Conservation (phyloP, 805 yeast genomes). For the Wickerhamomyces canadensis region DNA sequence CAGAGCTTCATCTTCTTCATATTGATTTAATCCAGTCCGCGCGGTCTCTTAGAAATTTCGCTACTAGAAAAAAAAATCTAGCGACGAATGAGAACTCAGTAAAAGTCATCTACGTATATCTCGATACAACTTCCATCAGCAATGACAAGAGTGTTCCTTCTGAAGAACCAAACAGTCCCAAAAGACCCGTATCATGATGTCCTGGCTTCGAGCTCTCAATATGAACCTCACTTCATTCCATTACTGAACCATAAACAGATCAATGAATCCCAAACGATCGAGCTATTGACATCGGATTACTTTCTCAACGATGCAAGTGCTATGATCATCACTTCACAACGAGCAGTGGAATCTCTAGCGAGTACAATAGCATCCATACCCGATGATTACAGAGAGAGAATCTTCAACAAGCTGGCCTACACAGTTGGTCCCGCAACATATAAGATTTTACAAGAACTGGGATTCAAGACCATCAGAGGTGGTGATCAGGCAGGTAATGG, state of each 20-base stretch:
- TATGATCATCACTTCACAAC: conserved; percentile 78
- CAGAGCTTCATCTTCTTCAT: no score
- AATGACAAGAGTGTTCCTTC: conserved; percentile 37
- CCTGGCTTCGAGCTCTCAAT: conserved; percentile 30
- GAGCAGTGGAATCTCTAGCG: conserved; percentile 81
- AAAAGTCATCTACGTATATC: background rate
- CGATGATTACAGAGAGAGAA: conserved; percentile 14
- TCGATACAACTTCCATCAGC: no score
- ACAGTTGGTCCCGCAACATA: conserved; percentile 93
- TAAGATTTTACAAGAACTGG: conserved; percentile 47
- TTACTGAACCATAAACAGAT: conserved; percentile 60
- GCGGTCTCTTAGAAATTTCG: no score
- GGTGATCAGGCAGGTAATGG: conserved; percentile 83
- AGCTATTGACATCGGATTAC: conserved; percentile 36
- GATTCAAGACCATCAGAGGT: conserved; percentile 67
- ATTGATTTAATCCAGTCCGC: no score
- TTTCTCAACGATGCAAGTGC: conserved; percentile 39
- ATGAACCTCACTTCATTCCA: conserved; percentile 59
- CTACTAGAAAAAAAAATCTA: background rate
- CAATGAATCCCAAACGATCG: conserved; percentile 39
- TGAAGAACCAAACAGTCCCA: conserved; percentile 71
- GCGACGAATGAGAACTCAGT: conserved; percentile 5
- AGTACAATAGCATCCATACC: conserved; percentile 29
- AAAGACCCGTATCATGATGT: conserved; percentile 55
- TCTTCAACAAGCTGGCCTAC: conserved; percentile 53